Evolutionary conservation across 2,329 filamentous ascomycete species (phyloP).

Genomic region (Claviceps pusilla): DNA sequence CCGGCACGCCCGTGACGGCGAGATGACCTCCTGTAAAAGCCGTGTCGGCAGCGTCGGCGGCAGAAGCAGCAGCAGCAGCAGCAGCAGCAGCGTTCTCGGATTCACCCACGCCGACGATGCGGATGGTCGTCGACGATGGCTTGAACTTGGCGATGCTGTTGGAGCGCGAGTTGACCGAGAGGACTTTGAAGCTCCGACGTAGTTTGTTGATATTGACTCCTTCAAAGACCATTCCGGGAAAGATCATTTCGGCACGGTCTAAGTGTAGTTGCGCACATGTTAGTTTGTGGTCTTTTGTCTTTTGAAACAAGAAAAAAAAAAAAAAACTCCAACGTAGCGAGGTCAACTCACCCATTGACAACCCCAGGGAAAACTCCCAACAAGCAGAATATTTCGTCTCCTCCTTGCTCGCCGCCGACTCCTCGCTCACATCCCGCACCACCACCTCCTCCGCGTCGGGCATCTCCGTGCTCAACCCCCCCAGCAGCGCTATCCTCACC

Average conservation of each 20-base stretch:
- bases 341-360: constrained; percentile 17
- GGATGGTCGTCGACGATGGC: constrained; percentile 21
- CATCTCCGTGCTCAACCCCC: constrained; percentile 20
- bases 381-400: constrained; percentile 13
- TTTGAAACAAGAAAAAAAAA: not conserved
- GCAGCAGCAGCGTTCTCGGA: constrained; percentile 7
- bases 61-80: not conserved
- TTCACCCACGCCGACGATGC: constrained; percentile 21
- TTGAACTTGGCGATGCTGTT: constrained; percentile 30
- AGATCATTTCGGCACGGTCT: constrained; percentile 53
- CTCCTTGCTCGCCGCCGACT: constrained; percentile 18
- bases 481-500: constrained; percentile 42
- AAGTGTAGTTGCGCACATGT: not conserved
- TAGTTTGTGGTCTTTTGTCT: not conserved
- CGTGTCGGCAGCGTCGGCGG: constrained; percentile 5
- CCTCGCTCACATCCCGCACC: constrained; percentile 41
- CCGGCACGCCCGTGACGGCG: constrained; percentile 45
- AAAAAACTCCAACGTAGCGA: not conserved
- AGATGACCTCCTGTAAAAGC: constrained; percentile 19
- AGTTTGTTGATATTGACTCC: constrained; percentile 26
- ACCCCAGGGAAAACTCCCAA: constrained; percentile 24
- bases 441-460: constrained; percentile 42
- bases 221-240: constrained; percentile 57
- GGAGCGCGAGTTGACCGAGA: constrained; percentile 38
- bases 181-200: constrained; percentile 34